Conservation (phyloP, 73 alveolate genomes). For the Symbiodinium pilosum region DNA sequence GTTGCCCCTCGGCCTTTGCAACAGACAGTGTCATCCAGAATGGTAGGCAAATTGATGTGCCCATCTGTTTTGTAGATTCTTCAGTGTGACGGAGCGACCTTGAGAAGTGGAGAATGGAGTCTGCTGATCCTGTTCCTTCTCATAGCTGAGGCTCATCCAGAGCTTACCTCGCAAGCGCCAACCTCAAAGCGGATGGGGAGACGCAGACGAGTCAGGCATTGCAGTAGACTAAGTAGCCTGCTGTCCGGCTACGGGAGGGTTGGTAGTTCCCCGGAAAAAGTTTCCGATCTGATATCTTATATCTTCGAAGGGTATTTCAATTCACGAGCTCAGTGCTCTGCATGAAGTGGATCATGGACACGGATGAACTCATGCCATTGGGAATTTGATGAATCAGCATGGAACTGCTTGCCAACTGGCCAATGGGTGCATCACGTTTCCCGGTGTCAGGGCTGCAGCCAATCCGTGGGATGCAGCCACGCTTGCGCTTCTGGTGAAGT, state of each 20-base stretch:
- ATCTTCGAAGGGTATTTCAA: neutral
- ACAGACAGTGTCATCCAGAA: neutral
- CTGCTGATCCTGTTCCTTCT: too few species aligned
- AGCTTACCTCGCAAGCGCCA: neutral
- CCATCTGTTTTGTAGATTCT: neutral
- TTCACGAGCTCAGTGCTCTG: too few species aligned
- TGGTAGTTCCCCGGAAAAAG: neutral
- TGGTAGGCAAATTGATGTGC: too few species aligned
- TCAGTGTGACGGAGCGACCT: neutral
- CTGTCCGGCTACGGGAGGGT: neutral
- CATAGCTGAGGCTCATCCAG: neutral
- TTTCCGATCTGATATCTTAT: neutral
- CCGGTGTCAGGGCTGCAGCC: too few species aligned
- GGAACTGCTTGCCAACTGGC: too few species aligned
- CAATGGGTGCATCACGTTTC: too few species aligned
- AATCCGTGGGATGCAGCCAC: neutral
- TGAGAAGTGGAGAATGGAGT: neutral
- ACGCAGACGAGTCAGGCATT: neutral
- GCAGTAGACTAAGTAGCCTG: too few species aligned
- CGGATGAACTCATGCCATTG: too few species aligned
- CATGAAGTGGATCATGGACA: too few species aligned
- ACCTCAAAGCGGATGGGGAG: neutral
- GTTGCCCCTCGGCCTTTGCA: neutral
- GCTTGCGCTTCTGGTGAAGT: neutral
- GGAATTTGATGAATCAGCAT: too few species aligned